Percentiles rank a stretch among this genome's conserved stretches.
Evolutionary conservation across 208 protist genomes (phyloP).

Genomic region (Leishmania gerbilli): DNA sequence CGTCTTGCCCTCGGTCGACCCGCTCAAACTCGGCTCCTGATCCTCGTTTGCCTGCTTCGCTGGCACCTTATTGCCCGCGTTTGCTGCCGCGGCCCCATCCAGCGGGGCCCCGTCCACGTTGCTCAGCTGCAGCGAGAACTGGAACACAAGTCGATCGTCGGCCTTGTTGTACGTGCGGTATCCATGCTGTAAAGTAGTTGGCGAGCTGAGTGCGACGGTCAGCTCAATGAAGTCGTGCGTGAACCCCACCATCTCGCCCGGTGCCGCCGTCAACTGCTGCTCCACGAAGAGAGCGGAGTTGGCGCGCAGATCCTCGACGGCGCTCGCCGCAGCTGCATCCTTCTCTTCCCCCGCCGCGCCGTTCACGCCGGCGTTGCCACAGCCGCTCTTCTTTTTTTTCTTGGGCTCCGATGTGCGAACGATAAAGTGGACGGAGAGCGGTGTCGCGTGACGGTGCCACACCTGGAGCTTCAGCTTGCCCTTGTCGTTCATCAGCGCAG

Average conservation of each 20-base stretch:
- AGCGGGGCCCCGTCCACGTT: conserved; percentile 36
- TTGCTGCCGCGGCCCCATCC: conserved; percentile 17
- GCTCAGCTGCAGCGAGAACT: conserved; percentile 58
- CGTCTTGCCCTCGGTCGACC: conserved; percentile 16
- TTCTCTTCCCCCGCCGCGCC: conserved; percentile 16
- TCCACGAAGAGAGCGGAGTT: conserved; percentile 65
- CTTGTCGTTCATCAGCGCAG: conserved; percentile 42
- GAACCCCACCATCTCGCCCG: conserved; percentile 71
- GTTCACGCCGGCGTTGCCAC: background rate
- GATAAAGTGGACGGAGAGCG: conserved; percentile 51
- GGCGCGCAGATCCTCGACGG: conserved; percentile 24
- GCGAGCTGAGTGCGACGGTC: conserved; percentile 44
- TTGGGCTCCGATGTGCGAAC: conserved; percentile 72
- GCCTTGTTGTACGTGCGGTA: conserved; percentile 72
- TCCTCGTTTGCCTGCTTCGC: conserved; percentile 26
- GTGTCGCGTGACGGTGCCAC: conserved; percentile 62
- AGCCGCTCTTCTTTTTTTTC: conserved; percentile 63
- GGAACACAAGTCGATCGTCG: conserved; percentile 75
- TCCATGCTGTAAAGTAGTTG: conserved; percentile 51
- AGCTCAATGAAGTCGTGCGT: conserved; percentile 51
- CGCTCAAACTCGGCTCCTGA: conserved; percentile 18
- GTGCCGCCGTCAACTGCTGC: conserved; percentile 42
- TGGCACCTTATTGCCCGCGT: conserved; percentile 4
- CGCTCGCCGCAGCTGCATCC: conserved; percentile 8
- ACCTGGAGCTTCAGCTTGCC: conserved; percentile 53